Base-by-base conservation (phyloP, 192 early-diverging fungal genomes). In the Rhizophlyctis rosea region DNA sequence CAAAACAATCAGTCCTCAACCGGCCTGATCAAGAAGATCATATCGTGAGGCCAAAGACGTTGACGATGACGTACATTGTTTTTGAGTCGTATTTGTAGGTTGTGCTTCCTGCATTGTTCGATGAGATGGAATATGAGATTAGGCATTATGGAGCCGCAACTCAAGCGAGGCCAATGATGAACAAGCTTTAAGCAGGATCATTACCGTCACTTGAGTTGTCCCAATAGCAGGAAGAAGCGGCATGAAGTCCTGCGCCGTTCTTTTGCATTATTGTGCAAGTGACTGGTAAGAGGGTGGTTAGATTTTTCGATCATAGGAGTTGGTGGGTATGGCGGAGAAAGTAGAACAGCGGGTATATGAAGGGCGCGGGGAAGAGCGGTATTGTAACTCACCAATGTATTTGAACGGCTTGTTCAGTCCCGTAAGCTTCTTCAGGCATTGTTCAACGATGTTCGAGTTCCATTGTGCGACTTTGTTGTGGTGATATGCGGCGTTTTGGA, bases 251-350 rank as follows among this genome's bases (percentile, higher is more conserved):
- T 28, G 86, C 87, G 13, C 88, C 87, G 70, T 86, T 90, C 68
- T 87, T 88, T 76, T 91, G 89, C 86, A 91, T 85, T 44, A 91
- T 89, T 27, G 88, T 83, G 67, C 88, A 90, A 5, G 87, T 91
- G 7, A 90, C 77, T 78, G 47, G 5, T 25, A 7, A 59, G 5
- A 13, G 44, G n/a, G 78, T 81, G n/a, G n/a, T n/a, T n/a, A n/a
- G n/a, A n/a, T n/a, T n/a, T n/a, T n/a, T n/a, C n/a, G n/a, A n/a
- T n/a, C n/a, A n/a, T n/a, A n/a, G n/a, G n/a, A 58, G 47, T 52
- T 56, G 54, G 48, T 18, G 23, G n/a, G n/a, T n/a, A n/a, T n/a
- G n/a, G n/a, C n/a, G n/a, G n/a, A n/a, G n/a, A n/a, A n/a, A n/a
- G n/a, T n/a, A n/a, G n/a, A n/a, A n/a, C n/a, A n/a, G n/a, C n/a